Conservation (phyloP, 768 basidiomycete species). For the Ephemerocybe angulata region DNA sequence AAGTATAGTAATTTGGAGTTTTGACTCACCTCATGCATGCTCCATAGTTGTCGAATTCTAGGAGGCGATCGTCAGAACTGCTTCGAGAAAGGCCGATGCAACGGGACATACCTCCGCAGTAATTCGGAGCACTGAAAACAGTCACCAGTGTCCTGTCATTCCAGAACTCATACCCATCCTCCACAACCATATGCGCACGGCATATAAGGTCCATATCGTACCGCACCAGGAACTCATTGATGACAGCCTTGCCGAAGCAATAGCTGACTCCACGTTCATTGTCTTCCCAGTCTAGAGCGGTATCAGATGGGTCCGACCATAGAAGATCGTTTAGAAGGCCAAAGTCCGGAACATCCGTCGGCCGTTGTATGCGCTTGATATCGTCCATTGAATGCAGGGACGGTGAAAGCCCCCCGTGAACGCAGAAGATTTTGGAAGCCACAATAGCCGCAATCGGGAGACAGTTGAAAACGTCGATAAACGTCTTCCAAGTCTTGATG, state of each 20-base stretch:
- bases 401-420: conserved; percentile 93
- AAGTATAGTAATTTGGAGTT: conserved; percentile 10
- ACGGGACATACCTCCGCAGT: conserved; percentile 80
- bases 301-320: conserved; percentile 98
- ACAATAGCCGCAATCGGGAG: conserved; percentile 98
- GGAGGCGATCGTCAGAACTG: conserved; percentile 15
- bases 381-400: conserved; percentile 96
- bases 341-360: conserved; percentile 98
- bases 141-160: conserved; percentile 98
- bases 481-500: conserved; percentile 99
- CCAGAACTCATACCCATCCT: conserved; percentile 99
- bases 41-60: conserved; percentile 94
- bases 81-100: conserved; percentile 6
- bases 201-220: conserved; percentile 99
- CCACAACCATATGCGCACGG: conserved; percentile 99
- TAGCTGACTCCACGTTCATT: conserved; percentile 99
- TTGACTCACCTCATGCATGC: conserved; percentile 82
- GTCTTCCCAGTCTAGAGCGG: conserved; percentile 98
- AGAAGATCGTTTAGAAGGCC: conserved; percentile 94
- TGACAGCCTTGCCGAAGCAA: conserved; percentile 97
- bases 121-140: conserved; percentile 97
- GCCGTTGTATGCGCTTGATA: conserved; percentile 95
- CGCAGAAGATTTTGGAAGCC: conserved; percentile 99
- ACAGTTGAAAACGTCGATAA: conserved; percentile 99
- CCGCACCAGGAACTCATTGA: conserved; percentile 90